A percentile compares a stretch with the other conserved stretches of the same genome.
Evolutionary conservation across 2,329 filamentous ascomycete species (phyloP).

Genomic region (Bipolaris gigantea): DNA sequence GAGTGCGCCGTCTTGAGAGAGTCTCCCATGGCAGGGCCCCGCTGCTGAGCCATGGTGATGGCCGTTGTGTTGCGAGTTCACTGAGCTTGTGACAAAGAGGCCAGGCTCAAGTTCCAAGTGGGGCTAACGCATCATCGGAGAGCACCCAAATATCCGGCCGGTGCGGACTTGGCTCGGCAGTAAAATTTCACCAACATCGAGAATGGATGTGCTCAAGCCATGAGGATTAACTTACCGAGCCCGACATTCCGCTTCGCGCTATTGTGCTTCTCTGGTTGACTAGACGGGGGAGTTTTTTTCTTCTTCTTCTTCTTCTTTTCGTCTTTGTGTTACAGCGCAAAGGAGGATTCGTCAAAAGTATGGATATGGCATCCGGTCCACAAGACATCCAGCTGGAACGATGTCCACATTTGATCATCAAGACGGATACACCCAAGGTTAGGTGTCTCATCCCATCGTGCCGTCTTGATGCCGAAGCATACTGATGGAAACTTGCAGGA

Average conservation of each 20-base stretch:
- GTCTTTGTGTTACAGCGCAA: background rate
- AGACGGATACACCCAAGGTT: slow-evolving; percentile 58
- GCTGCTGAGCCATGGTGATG: slow-evolving; percentile 44
- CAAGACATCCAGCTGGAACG: slow-evolving; percentile 44
- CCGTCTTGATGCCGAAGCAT: too few relatives aligned
- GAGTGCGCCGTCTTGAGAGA: slow-evolving; percentile 65
- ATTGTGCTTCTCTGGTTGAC: background rate
- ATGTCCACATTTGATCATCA: slow-evolving; percentile 48
- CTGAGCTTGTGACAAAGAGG: slow-evolving; percentile 11
- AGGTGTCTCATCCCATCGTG: background rate
- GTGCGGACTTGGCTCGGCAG: slow-evolving; percentile 7
- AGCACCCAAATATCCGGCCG: slow-evolving; percentile 1
- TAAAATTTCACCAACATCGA: slow-evolving; percentile 7
- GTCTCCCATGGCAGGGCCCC: slow-evolving; percentile 44
- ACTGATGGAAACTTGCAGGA: slow-evolving; percentile 43
- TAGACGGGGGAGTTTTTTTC: background rate
- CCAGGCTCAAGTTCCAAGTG: slow-evolving; percentile 16
- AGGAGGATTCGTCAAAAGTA: background rate
- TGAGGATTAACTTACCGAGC: background rate
- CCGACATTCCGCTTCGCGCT: background rate
- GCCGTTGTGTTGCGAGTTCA: slow-evolving; percentile 6
- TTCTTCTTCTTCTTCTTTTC: background rate
- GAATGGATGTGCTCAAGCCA: background rate
- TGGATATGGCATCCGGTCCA: background rate
- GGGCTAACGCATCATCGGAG: slow-evolving; percentile 10